These are phyloP conservation scores for Ceriops tagal DNA, from an alignment of 345 rosid species.

Conservation along the genomic window DNA sequence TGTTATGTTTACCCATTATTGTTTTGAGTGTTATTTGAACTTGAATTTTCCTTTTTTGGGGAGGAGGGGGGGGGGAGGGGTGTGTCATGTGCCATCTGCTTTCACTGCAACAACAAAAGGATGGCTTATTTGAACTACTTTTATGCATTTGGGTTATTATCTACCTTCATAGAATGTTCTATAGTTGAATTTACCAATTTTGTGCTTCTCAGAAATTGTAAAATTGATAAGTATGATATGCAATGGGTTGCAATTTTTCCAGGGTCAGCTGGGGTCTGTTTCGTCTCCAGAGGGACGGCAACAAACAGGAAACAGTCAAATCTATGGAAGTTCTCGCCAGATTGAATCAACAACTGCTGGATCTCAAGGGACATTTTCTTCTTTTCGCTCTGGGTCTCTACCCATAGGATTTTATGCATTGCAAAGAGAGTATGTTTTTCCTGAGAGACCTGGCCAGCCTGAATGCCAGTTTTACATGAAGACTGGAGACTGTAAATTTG, in stretches of 20 bases:
- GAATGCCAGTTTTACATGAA: constrained; percentile 98
- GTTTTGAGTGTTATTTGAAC: neutral
- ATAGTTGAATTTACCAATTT: neutral
- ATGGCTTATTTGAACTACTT: too few species aligned
- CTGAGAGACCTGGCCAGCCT: constrained; percentile 95
- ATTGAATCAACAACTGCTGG: constrained; percentile 51
- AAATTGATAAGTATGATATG: constrained; percentile 11
- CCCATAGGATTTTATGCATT: constrained; percentile 72
- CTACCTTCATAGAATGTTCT: neutral
- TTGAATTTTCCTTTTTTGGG: neutral
- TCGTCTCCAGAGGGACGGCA: constrained; percentile 79
- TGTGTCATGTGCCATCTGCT: neutral
- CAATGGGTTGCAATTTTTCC: constrained; percentile 24
- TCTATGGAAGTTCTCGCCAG: constrained; percentile 58
- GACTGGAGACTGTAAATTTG: constrained; percentile 97
- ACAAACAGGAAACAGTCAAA: constrained; percentile 49
- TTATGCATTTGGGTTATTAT: neutral
- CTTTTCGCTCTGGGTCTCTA: constrained; percentile 56
- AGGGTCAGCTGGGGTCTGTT: constrained; percentile 86
- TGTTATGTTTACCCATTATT: neutral
- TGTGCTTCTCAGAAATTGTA: constrained; percentile 7
- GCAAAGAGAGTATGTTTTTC: constrained; percentile 83
- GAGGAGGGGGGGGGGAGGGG: too few species aligned
- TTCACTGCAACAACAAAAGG: neutral
- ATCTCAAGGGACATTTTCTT: constrained; percentile 58